Evolutionary conservation across 352 stramenopile genomes (phyloP), one percentile per base, ranked within the genome.

Genomic region (Globisporangium nodosum): DNA sequence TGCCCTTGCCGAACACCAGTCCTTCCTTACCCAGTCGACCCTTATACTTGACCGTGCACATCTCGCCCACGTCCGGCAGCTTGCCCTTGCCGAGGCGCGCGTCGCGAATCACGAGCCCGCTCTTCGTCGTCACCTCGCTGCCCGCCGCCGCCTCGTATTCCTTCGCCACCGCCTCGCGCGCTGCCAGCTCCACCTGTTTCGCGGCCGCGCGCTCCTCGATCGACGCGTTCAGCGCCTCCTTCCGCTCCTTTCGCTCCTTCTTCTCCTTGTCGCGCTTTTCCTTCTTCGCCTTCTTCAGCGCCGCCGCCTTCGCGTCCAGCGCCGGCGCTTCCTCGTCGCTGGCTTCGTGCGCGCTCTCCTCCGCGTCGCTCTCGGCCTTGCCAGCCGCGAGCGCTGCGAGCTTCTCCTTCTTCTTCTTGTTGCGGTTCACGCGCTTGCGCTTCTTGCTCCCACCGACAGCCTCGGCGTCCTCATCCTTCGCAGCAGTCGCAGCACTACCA

Each of bases 21-120:
- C 82, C 82, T 20, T 81, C 73, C 20, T 76, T 71, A 60, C 73
- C 82, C 24, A 92, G 64, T 6, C 68, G 71, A 11, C 76, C 82
- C 46, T 73, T 65, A 52, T 92, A 92, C 49, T 84, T 82, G 62
- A 90, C 80, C 3, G 82, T 92, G 27, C 89, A 61, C 78, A 88
- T 87, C 61, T 92, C 75, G 18, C 82, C 82, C 21, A 65, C 24
- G 12, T 65, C 40, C 7, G 78, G 69, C 24, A 90, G 50, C 51
- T 74, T 75, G 15, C 82, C 79, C 18, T 85, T 60, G 35, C 82
- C 82, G 9, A 87, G 54, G 11, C 71, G 69, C 16, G 79, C 56
- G 54, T 92, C 82, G 27, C 76, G 78, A 30, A 90, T 57, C 16
- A 75, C 61, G 6, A 92, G 56, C 2, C 77, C 76, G 35, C 78